Conservation (phyloP, 345 rosid genomes). For the Corchorus olitorius region DNA sequence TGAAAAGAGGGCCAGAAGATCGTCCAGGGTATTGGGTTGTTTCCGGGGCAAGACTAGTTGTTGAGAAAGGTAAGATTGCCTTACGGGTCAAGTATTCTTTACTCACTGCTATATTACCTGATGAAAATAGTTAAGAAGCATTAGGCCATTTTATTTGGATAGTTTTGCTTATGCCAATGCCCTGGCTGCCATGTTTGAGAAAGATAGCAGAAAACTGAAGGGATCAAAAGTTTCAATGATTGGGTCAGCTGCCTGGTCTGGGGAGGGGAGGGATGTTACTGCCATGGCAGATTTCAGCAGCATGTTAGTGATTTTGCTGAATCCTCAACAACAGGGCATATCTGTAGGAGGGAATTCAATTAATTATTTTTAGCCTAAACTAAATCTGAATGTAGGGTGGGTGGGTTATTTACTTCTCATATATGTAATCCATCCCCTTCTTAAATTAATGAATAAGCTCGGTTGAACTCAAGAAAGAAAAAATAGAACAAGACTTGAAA, state of each 20-base stretch:
- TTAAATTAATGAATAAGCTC: no score
- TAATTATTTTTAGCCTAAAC: not conserved
- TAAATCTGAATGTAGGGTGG: no score
- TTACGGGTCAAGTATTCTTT: slow-evolving; percentile 91
- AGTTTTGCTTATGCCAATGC: not conserved
- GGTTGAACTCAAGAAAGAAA: no score
- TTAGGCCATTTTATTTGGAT: not conserved
- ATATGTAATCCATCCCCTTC: no score
- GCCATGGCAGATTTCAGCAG: not conserved
- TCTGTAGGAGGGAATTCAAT: not conserved
- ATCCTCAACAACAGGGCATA: not conserved
- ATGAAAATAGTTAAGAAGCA: slow-evolving; percentile 38
- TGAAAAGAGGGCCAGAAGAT: slow-evolving; percentile 91
- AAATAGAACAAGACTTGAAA: no score
- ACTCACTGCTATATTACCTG: slow-evolving; percentile 50
- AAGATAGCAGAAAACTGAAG: not conserved
- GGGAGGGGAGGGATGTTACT: not conserved
- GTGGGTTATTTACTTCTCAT: no score
- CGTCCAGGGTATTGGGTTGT: slow-evolving; percentile 97
- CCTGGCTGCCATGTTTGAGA: not conserved
- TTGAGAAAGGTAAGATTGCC: slow-evolving; percentile 88
- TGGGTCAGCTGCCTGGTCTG: not conserved
- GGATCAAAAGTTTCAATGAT: not conserved
- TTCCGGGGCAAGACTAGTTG: slow-evolving; percentile 81
- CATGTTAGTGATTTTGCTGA: not conserved